Evolutionary conservation across 768 basidiomycete species (phyloP).

Genomic region (Leccinum variicolor): DNA sequence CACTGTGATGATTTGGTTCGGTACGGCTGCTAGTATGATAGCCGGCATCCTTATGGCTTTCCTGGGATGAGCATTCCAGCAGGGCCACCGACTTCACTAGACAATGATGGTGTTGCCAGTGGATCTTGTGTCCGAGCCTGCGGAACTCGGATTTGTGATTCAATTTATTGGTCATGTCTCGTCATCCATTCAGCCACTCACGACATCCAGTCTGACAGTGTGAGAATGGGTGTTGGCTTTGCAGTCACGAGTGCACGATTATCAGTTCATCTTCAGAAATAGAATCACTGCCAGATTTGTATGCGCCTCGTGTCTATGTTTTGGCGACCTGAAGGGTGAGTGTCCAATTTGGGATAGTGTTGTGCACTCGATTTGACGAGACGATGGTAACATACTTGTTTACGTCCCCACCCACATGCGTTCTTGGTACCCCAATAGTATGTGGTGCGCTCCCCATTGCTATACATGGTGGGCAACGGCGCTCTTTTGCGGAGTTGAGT

Average conservation of each 20-base stretch:
- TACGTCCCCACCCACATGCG: neutral
- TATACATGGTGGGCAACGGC: constrained; percentile 58
- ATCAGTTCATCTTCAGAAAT: neutral
- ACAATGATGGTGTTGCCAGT: constrained; percentile 36
- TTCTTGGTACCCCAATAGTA: constrained; percentile 40
- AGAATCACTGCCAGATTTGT: neutral
- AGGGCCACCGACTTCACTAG: constrained; percentile 14
- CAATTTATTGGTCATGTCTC: neutral
- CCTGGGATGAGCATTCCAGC: constrained; percentile 35
- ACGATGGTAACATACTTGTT: neutral
- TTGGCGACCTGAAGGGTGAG: constrained; percentile 21
- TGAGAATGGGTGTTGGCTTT: constrained; percentile 47
- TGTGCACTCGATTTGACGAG: neutral
- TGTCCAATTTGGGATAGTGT: neutral
- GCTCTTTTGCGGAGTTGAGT: neutral
- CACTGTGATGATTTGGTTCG: constrained; percentile 40
- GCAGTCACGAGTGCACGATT: constrained; percentile 35
- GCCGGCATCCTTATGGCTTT: constrained; percentile 44
- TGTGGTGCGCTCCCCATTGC: constrained; percentile 51
- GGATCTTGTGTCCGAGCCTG: constrained; percentile 39
- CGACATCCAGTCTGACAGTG: constrained; percentile 7
- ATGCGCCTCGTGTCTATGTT: constrained; percentile 7
- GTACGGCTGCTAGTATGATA: constrained; percentile 34
- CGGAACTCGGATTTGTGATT: constrained; percentile 46
- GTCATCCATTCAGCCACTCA: neutral